Conservation (phyloP, 2,329 filamentous ascomycete species). For the Clonostachys rhizophaga region DNA sequence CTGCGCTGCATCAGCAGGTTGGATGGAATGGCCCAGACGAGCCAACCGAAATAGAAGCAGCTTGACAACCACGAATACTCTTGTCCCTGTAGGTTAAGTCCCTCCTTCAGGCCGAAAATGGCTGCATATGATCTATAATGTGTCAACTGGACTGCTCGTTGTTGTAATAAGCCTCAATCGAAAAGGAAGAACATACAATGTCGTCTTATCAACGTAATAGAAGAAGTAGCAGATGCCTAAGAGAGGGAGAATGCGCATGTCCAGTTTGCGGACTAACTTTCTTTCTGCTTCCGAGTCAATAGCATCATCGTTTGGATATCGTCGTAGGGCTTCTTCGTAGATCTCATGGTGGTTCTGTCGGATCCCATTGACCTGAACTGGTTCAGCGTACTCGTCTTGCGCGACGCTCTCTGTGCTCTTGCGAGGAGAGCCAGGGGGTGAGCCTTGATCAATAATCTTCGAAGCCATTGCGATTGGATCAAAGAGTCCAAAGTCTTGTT, state of each 20-base stretch:
- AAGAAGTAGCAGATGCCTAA: conserved; percentile 34
- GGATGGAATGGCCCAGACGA: conserved; percentile 25
- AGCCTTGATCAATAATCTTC: no score
- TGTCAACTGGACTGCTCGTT: neutral
- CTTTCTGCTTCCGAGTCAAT: conserved; percentile 26
- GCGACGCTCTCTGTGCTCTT: no score
- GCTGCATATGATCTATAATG: conserved; percentile 49
- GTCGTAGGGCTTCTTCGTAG: conserved; percentile 24
- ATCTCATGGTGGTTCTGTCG: conserved; percentile 16
- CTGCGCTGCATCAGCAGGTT: conserved; percentile 22
- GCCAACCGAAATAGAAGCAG: conserved; percentile 29
- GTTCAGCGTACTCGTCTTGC: conserved; percentile 6
- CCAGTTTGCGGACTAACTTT: conserved; percentile 26
- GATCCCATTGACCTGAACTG: conserved; percentile 10
- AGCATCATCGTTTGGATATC: conserved; percentile 10
- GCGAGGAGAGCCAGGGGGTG: no score
- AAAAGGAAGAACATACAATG: conserved; percentile 21
- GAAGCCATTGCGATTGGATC: no score
- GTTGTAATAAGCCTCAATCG: neutral
- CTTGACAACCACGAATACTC: conserved; percentile 45
- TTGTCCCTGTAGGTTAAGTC: conserved; percentile 49
- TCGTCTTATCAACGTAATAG: conserved; percentile 41
- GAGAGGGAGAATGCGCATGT: conserved; percentile 27
- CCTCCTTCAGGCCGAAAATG: conserved; percentile 58
- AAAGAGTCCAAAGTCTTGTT: no score